Evolutionary conservation across 2,329 filamentous ascomycete species (phyloP), one percentile per base, ranked within the genome.

Genomic region (Hymenoscyphus fructigenus): DNA sequence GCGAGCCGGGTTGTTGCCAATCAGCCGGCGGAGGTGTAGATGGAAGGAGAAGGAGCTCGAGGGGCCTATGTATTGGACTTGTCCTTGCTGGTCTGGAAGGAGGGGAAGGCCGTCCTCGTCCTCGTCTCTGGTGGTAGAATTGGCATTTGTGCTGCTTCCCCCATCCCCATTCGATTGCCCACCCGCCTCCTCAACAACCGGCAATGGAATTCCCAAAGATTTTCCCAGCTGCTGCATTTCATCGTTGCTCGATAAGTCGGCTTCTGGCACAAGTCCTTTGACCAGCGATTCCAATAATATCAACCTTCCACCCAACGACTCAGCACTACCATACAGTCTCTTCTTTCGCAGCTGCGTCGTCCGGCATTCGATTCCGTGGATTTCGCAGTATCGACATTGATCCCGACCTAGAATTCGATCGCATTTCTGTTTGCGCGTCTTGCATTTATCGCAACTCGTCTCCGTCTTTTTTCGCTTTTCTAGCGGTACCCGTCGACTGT

Each of bases 391-490:
- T 47, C 76, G 75, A 66, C 79, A 81, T 28, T 76, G 68, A 3
- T 75, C 74, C 56, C 78, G 74, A 28, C 76, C 77, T 5, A 75
- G 71, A 63, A 76, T 73, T 34, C 76, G 76, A 63, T 77, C 72
- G 72, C 79, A 81, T 70, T 81, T 81, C 65, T 81, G 79, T 70
- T 81, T 81, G 57, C 79, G 74, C 64, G 76, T 77, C 73, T 81
- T 81, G 76, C 79, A 81, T 65, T 79, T 79, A 72, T 81, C 79
- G 72, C 79, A 81, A 61, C 75, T 78, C 17, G 62, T 67, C 67
- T 81, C 79, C 60, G 79, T 79, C 28, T 79, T 75, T 67, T 81
- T 79, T 55, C 79, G 75, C 69, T 79, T 79, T 63, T 80, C 78
- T 57, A 77, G 74, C 5, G 79, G 79, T 14, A 81, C 78, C 64